Percentiles rank a stretch among this genome's conserved stretches.
Conservation (phyloP, 768 basidiomycete genomes). For the Lactifluus piperatus region DNA sequence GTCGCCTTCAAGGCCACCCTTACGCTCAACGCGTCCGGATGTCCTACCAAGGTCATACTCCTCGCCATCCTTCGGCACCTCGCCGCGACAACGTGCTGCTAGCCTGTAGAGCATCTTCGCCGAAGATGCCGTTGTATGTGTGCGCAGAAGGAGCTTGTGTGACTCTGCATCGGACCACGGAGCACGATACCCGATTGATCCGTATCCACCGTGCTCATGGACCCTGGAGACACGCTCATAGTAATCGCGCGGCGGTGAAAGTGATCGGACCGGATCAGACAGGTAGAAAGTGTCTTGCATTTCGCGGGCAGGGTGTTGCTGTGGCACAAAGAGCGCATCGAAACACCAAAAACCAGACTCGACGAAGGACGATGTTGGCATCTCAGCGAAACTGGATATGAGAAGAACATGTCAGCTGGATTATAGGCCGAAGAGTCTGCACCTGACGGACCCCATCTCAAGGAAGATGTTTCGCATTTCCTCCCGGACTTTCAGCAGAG, state of each 20-base stretch:
- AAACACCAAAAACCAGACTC: slow-evolving; percentile 99
- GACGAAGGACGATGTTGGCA: slow-evolving; percentile 94
- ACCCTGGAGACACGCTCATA: slow-evolving; percentile 76
- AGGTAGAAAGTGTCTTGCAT: slow-evolving; percentile 98
- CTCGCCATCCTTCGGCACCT: slow-evolving; percentile 36
- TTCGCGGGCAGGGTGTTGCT: slow-evolving; percentile 97
- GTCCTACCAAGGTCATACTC: slow-evolving; percentile 23
- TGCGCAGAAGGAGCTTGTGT: slow-evolving; percentile 84
- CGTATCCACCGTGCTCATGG: slow-evolving; percentile 83
- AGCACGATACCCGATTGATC: slow-evolving; percentile 93
- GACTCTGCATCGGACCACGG: slow-evolving; percentile 94
- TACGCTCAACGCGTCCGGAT: slow-evolving; percentile 32
- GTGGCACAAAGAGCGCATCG: slow-evolving; percentile 95
- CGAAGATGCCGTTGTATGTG: slow-evolving; percentile 94
- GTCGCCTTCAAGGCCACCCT: slow-evolving; percentile 37
- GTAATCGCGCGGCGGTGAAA: slow-evolving; percentile 71
- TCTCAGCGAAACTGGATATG: slow-evolving; percentile 79
- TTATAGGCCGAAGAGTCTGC: not conserved
- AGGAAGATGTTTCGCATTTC: slow-evolving; percentile 97
- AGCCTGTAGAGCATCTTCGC: slow-evolving; percentile 91
- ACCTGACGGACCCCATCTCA: slow-evolving; percentile 86
- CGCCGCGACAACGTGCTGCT: slow-evolving; percentile 72
- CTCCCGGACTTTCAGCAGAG: slow-evolving; percentile 93
- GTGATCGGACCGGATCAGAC: slow-evolving; percentile 77
- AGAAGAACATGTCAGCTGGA: not conserved